Evolutionary conservation across 2,329 filamentous ascomycete genomes (phyloP).

Genomic region (Coleophoma eucalyptorum): DNA sequence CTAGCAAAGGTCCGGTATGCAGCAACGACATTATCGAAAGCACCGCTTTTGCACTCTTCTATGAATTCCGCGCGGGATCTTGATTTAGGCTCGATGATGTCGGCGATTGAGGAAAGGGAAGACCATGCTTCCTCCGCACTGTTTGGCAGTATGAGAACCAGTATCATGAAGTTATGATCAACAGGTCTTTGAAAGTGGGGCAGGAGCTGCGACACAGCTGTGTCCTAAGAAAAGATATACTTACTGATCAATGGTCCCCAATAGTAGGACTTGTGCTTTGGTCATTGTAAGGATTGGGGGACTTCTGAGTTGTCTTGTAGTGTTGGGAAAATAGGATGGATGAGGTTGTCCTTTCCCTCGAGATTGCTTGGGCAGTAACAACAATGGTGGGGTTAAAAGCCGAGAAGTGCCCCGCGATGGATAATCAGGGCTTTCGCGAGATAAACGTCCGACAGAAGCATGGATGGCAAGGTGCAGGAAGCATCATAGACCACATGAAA

Average conservation of each 20-base stretch:
- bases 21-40: slow-evolving; percentile 60
- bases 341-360: background rate
- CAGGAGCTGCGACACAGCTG: background rate
- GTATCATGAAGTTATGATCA: background rate
- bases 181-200: background rate
- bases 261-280: slow-evolving; percentile 56
- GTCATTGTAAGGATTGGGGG: slow-evolving; percentile 18
- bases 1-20: slow-evolving; percentile 71
- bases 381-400: background rate
- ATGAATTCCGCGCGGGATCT: slow-evolving; percentile 65
- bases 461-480: no score
- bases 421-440: no score
- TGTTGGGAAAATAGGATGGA: background rate
- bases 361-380: background rate
- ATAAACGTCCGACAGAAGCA: no score
- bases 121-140: slow-evolving; percentile 65
- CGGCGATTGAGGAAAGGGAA: slow-evolving; percentile 56
- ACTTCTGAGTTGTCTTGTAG: background rate
- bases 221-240: slow-evolving; percentile 25
- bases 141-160: slow-evolving; percentile 7
- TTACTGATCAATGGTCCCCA: slow-evolving; percentile 62
- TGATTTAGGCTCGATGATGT: slow-evolving; percentile 60
- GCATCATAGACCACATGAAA: no score
- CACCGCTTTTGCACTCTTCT: slow-evolving; percentile 60
- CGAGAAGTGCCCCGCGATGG: slow-evolving; percentile 14